These are phyloP conservation scores for Pichia phayaonensis DNA, from an alignment of 805 yeast genomes.

Conservation along the genomic window DNA sequence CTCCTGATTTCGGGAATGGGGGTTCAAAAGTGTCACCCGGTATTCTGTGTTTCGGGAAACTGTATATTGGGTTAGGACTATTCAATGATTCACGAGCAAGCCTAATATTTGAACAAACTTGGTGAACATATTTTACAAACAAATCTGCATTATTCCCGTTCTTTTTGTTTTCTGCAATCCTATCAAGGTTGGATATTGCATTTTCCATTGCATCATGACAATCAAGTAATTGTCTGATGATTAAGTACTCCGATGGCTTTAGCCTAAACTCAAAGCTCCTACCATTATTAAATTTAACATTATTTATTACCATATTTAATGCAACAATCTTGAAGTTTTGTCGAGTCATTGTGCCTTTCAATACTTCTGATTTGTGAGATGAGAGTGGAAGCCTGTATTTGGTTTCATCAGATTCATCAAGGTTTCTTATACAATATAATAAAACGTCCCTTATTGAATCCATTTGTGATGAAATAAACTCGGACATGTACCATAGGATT, in stretches of 20 bases:
- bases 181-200: constrained; percentile 37
- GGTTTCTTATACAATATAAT: constrained; percentile 31
- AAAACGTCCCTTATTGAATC: constrained; percentile 41
- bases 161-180: constrained; percentile 20
- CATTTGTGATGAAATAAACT: constrained; percentile 40
- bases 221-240: constrained; percentile 36
- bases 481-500: constrained; percentile 39
- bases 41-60: constrained; percentile 51
- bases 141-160: constrained; percentile 15
- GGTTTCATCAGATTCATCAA: constrained; percentile 30
- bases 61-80: constrained; percentile 45
- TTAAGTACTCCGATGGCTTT: constrained; percentile 30
- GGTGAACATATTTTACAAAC: constrained; percentile 20
- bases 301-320: constrained; percentile 33
- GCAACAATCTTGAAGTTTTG: constrained; percentile 46
- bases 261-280: constrained; percentile 31
- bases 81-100: constrained; percentile 33
- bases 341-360: constrained; percentile 56
- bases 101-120: constrained; percentile 26
- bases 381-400: constrained; percentile 52
- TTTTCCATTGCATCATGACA: constrained; percentile 31
- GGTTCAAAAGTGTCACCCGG: constrained; percentile 36
- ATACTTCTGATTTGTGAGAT: constrained; percentile 43
- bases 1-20: constrained; percentile 36
- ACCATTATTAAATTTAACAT: constrained; percentile 35